Base-by-base conservation (phyloP, 495 filamentous ascomycete genomes). In the Jackrogersella minutella region DNA sequence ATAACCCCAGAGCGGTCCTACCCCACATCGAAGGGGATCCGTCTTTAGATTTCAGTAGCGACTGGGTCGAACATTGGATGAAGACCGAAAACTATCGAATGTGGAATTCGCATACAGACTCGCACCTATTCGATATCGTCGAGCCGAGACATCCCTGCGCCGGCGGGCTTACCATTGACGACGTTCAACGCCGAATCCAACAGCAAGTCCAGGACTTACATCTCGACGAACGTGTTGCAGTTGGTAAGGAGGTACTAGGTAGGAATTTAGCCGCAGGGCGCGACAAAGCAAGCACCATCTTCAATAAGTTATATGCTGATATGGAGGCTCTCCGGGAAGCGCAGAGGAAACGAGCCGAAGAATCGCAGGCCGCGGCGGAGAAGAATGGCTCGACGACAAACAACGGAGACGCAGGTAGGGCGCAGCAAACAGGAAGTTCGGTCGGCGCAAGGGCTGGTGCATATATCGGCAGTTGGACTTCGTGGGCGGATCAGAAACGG, bases 381-480 rank as follows among this genome's bases (percentile, higher is more conserved):
- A 67, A 72, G 52, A 69, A 74, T 22, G 69, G 60, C 37, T 51
- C 67, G 49, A 64, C 66, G 22, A 56, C 69, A 36, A 76, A 75
- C 65, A 79, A 74, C 19, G 82, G 84, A 19, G 90, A 95, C 64
- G 70, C 88, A 10, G 77, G 79, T 8, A 85, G 88, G 66, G 86
- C 90, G 0, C 90, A 92, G 75, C 86, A 88, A 46, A 83, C 88
- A 4, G 84, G 88, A 11, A 84, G 82, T 57, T 87, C 87, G 1
- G 91, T 90, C 0, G 79, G 89, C 8, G 84, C 88, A 64, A 89
- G 88, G 64, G 94, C 94, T 8, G 85, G 92, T 14, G 90, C 94
- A 4, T 99, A 97, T 69, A 82, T 99, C 46, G 93, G 89, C 49
- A 96, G 92, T 22, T 98, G 96, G 96, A 89, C 93, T n/a, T 79